Evolutionary conservation across 1,284 basidiomycete species (phyloP).

Genomic region (Rugosomyces carneus): DNA sequence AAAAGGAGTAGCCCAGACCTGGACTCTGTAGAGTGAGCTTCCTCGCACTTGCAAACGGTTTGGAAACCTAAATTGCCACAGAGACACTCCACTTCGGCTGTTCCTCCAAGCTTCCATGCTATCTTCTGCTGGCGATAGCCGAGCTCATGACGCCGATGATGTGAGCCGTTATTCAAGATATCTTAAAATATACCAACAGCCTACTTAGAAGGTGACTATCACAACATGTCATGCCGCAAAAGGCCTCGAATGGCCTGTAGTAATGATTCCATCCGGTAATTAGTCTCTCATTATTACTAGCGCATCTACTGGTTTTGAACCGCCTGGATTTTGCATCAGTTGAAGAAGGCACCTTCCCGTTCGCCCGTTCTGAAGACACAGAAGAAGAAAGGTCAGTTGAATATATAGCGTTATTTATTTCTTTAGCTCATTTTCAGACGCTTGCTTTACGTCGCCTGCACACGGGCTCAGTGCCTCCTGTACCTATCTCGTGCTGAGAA

Average conservation of each 20-base stretch:
- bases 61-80: conserved; percentile 20
- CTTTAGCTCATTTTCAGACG: conserved; percentile 39
- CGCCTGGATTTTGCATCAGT: conserved; percentile 32
- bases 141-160: conserved; percentile 49
- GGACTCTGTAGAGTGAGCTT: conserved; percentile 6
- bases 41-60: not conserved
- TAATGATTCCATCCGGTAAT: conserved; percentile 69
- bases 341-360: conserved; percentile 77
- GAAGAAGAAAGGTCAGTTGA: conserved; percentile 74
- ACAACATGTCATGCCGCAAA: conserved; percentile 89
- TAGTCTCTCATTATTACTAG: not conserved
- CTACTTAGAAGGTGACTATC: conserved; percentile 72
- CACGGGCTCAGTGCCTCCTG: conserved; percentile 75
- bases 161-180: conserved; percentile 24
- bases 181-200: not conserved
- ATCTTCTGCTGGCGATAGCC: conserved; percentile 72
- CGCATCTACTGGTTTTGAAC: conserved; percentile 5
- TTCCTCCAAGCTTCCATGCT: conserved; percentile 86
- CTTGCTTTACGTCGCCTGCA: conserved; percentile 87
- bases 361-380: conserved; percentile 69
- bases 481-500: conserved; percentile 50
- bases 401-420: too few relatives aligned
- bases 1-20: conserved; percentile 14
- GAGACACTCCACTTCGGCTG: conserved; percentile 63
- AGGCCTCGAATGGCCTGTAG: conserved; percentile 89